Conservation (phyloP, 768 basidiomycete species). For the Arthromyces matolae region DNA sequence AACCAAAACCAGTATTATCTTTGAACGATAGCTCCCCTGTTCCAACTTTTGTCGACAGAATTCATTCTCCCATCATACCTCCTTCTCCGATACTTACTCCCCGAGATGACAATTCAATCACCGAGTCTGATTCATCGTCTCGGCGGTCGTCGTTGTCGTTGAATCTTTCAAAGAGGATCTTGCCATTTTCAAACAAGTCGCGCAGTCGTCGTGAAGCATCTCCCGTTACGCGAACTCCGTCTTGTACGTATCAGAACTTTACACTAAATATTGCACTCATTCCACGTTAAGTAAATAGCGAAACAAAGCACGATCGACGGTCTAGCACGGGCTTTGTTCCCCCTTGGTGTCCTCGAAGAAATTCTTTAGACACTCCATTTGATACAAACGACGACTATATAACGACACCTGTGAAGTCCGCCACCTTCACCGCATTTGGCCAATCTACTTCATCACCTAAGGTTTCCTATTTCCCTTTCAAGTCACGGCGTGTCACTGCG, state of each 20-base stretch:
- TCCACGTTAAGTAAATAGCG: background rate
- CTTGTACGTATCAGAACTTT: background rate
- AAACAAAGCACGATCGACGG: constrained; percentile 3
- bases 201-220: constrained; percentile 6
- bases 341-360: constrained; percentile 13
- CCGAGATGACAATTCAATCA: constrained; percentile 16
- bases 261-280: background rate
- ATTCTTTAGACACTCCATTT: constrained; percentile 1
- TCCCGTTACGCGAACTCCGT: background rate
- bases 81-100: constrained; percentile 4
- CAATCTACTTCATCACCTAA: constrained; percentile 16
- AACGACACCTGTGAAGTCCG: constrained; percentile 19
- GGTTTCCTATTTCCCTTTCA: constrained; percentile 25
- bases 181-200: constrained; percentile 13
- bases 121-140: constrained; percentile 20
- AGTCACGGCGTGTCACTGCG: constrained; percentile 27
- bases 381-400: constrained; percentile 9
- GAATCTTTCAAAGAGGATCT: constrained; percentile 15
- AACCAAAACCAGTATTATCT: too few relatives aligned
- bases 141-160: constrained; percentile 17
- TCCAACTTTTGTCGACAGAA: too few relatives aligned
- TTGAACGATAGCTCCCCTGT: too few relatives aligned
- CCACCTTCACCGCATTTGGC: constrained; percentile 3
- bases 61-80: background rate
- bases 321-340: constrained; percentile 6